Conservation (phyloP, 495 filamentous ascomycete species). For the Cercophora sp. region DNA sequence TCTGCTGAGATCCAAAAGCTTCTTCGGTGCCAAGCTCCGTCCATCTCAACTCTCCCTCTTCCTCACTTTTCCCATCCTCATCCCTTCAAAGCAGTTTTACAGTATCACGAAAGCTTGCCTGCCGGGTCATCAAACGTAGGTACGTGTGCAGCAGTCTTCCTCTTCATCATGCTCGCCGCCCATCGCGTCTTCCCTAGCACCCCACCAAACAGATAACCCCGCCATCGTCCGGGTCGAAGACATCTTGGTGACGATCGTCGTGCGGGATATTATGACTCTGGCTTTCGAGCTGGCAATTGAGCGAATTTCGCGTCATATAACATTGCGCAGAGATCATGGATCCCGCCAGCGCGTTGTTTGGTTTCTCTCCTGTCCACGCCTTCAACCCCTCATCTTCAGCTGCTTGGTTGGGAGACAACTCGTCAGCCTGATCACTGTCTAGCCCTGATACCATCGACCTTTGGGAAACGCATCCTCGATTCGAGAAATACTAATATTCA, state of each 20-base stretch:
- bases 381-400: neutral
- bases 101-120: too few relatives aligned
- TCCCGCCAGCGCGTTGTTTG: neutral
- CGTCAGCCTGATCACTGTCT: neutral
- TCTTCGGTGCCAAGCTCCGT: conserved; percentile 12
- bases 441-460: neutral
- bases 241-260: conserved; percentile 9
- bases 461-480: too few relatives aligned
- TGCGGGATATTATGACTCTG: conserved; percentile 24
- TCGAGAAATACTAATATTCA: conserved; percentile 13
- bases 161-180: neutral
- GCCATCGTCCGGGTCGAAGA: conserved; percentile 2
- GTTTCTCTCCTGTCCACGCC: neutral
- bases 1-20: conserved; percentile 23
- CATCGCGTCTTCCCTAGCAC: neutral
- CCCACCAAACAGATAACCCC: conserved; percentile 1
- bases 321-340: neutral
- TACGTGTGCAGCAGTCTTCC: too few relatives aligned
- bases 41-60: neutral
- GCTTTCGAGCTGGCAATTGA: conserved; percentile 15
- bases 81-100: too few relatives aligned
- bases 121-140: too few relatives aligned
- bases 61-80: neutral
- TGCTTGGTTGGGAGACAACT: neutral
- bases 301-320: conserved; percentile 21